Evolutionary conservation across 352 stramenopile genomes (phyloP).

Genomic region (Aphanomyces euteiches): DNA sequence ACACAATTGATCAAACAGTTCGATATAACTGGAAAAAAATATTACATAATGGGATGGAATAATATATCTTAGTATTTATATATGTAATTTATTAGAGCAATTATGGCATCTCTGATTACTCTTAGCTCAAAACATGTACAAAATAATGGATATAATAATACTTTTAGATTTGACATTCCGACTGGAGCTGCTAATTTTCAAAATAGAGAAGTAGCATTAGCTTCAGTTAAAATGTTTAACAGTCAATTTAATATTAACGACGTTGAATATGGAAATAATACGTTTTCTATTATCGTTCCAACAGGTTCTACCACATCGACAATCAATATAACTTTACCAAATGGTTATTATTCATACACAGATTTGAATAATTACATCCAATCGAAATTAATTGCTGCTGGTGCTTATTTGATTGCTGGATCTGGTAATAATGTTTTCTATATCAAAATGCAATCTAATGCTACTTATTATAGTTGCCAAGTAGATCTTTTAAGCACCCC

Average conservation of each 20-base stretch:
- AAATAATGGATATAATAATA: constrained; percentile 5
- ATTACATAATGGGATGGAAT: background rate
- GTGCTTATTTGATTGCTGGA: background rate
- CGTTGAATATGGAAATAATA: background rate
- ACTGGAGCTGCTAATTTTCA: background rate
- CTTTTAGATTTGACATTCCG: background rate
- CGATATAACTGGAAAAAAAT: background rate
- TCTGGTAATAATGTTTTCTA: constrained; percentile 9
- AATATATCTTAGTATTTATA: too few relatives aligned
- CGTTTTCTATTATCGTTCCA: background rate
- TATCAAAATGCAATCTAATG: constrained; percentile 4
- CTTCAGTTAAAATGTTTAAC: background rate
- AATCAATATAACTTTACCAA: constrained; percentile 8
- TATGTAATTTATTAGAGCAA: background rate
- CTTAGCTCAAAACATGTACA: background rate
- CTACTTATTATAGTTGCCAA: background rate
- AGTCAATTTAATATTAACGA: background rate
- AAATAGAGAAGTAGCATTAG: background rate
- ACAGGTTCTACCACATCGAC: background rate
- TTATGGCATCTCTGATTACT: background rate
- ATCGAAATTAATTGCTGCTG: background rate
- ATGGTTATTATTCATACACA: background rate
- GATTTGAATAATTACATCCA: background rate
- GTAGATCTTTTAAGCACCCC: background rate
- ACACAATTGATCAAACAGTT: background rate